A percentile compares a stretch with the other conserved stretches of the same genome.
These are phyloP conservation scores for Mycocentrospora acerina DNA, from an alignment of 2,329 filamentous ascomycete genomes.

Conservation along the genomic window DNA sequence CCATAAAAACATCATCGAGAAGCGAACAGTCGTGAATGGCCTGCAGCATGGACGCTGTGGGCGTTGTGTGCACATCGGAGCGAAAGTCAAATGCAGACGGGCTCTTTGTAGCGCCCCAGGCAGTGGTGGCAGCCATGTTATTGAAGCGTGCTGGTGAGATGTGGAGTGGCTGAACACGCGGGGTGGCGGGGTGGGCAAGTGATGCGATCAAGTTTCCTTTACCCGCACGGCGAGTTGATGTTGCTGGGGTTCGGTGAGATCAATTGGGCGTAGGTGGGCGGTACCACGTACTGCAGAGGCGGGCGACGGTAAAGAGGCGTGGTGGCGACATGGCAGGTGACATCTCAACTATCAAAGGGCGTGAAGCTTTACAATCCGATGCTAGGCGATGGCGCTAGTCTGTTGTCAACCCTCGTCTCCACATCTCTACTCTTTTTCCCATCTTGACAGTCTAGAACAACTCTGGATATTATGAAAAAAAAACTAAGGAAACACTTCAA, in stretches of 20 bases:
- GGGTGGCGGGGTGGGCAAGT: constrained; percentile 10
- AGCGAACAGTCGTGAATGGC: constrained; percentile 75
- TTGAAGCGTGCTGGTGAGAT: constrained; percentile 14
- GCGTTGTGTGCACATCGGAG: constrained; percentile 46
- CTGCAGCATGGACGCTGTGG: constrained; percentile 69
- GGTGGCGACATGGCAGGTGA: constrained; percentile 26
- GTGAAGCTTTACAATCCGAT: constrained; percentile 10
- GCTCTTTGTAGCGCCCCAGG: constrained; percentile 47
- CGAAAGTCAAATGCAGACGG: constrained; percentile 59
- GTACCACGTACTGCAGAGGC: constrained; percentile 34
- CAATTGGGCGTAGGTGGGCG: constrained; percentile 24
- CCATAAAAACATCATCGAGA: constrained; percentile 79
- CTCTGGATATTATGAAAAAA: too few relatives aligned
- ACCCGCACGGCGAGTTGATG: constrained; percentile 4
- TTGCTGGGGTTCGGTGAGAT: constrained; percentile 30
- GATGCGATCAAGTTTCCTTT: constrained; percentile 5
- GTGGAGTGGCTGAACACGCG: constrained; percentile 14
- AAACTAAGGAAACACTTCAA: too few relatives aligned
- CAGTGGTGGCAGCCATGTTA: constrained; percentile 24
- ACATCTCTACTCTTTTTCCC: too few relatives aligned
- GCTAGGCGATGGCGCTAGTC: constrained; percentile 3
- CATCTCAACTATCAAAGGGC: constrained; percentile 7
- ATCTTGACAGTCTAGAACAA: too few relatives aligned
- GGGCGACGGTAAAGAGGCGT: constrained; percentile 16
- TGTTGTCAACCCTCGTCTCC: too few relatives aligned